Evolutionary conservation across 1,139 yeast species (phyloP).

Genomic region (Suhomyces choctaworum): DNA sequence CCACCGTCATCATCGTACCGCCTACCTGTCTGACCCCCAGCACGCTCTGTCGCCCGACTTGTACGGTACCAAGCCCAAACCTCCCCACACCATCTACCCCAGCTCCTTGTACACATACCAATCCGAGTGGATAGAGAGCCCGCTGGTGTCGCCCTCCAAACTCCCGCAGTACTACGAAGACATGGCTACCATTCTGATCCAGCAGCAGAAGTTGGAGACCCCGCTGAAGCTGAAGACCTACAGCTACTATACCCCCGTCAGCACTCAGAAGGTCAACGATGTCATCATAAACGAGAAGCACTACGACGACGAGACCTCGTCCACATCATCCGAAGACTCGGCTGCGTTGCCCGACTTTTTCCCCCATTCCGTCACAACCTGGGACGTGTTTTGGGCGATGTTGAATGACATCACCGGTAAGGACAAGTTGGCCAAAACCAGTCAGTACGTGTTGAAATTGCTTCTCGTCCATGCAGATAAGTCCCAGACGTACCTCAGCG

Average conservation of each 20-base stretch:
- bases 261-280: conserved; percentile 19
- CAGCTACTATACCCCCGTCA: conserved; percentile 28
- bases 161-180: conserved; percentile 6
- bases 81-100: conserved; percentile 8
- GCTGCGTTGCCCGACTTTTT: neutral
- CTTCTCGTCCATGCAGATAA: conserved; percentile 50
- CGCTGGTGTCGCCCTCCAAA: conserved; percentile 27
- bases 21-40: no score
- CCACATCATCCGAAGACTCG: conserved; percentile 8
- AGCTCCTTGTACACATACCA: conserved; percentile 19
- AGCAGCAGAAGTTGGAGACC: conserved; percentile 20
- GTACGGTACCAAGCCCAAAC: neutral
- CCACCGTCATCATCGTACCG: no score
- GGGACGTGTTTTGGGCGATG: conserved; percentile 53
- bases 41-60: conserved; percentile 1
- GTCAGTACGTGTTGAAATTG: conserved; percentile 59
- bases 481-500: conserved; percentile 39
- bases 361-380: conserved; percentile 8
- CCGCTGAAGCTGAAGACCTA: conserved; percentile 21
- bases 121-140: conserved; percentile 43
- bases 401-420: conserved; percentile 62
- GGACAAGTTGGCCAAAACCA: conserved; percentile 66
- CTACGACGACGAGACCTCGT: conserved; percentile 10
- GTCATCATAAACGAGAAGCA: conserved; percentile 7
- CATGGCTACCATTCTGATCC: conserved; percentile 5